Percentiles rank a stretch among this genome's conserved stretches.
Evolutionary conservation across 2,329 filamentous ascomycete genomes (phyloP).

Genomic region (Clonostachys byssicola): DNA sequence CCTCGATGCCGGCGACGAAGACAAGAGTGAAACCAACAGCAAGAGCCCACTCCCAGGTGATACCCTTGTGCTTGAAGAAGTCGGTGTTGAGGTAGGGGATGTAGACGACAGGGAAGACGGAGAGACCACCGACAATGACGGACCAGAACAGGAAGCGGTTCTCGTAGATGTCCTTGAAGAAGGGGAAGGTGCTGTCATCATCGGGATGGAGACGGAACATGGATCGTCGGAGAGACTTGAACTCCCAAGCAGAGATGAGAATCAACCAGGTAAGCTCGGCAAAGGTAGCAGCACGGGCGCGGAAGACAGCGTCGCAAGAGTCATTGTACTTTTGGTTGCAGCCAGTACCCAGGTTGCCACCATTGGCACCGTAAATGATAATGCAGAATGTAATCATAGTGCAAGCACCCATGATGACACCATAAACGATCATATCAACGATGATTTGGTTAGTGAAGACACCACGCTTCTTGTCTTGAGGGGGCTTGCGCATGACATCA

Average conservation of each 20-base stretch:
- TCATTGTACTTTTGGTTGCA: conserved; percentile 60
- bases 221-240: conserved; percentile 67
- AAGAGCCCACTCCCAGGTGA: conserved; percentile 73
- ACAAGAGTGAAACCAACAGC: conserved; percentile 59
- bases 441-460: conserved; percentile 78
- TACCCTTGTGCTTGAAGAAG: conserved; percentile 69
- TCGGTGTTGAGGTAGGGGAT: conserved; percentile 66
- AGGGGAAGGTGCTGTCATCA: conserved; percentile 41
- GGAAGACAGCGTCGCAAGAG: conserved; percentile 58
- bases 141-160: conserved; percentile 71
- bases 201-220: conserved; percentile 64
- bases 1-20: conserved; percentile 65
- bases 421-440: conserved; percentile 76
- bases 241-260: conserved; percentile 73
- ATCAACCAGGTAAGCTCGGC: conserved; percentile 71
- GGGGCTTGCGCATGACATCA: conserved; percentile 77
- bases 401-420: conserved; percentile 70
- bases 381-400: conserved; percentile 64
- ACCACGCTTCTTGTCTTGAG: conserved; percentile 63
- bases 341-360: conserved; percentile 49
- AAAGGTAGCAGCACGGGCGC: conserved; percentile 69
- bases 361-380: conserved; percentile 52
- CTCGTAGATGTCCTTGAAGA: conserved; percentile 60
- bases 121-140: conserved; percentile 54
- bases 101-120: conserved; percentile 66